Conservation (phyloP, 2,329 filamentous ascomycete species). For the Gremmenia infestans region DNA sequence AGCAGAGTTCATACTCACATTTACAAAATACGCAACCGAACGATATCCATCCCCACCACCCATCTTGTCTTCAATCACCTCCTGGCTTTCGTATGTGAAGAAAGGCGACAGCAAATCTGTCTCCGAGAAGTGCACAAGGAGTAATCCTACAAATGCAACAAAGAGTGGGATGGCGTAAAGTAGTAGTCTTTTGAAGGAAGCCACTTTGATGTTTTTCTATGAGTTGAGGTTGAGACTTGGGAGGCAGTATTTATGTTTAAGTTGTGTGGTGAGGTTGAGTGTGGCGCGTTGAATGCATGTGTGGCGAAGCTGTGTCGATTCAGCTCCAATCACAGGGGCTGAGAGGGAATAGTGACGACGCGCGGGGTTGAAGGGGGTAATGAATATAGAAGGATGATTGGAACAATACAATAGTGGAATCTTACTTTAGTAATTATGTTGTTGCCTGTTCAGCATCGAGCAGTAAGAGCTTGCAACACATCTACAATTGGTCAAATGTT, state of each 20-base stretch:
- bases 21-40: conserved; percentile 68
- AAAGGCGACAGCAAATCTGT: conserved; percentile 3
- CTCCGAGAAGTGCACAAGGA: conserved; percentile 16
- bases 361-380: neutral
- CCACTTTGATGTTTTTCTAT: conserved; percentile 17
- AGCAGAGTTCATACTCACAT: conserved; percentile 44
- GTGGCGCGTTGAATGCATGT: conserved; percentile 7
- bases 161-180: conserved; percentile 18
- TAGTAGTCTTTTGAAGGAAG: conserved; percentile 11
- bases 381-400: neutral
- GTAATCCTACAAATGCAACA: conserved; percentile 13
- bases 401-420: neutral
- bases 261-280: neutral
- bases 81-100: neutral
- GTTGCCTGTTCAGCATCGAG: neutral
- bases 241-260: conserved; percentile 1
- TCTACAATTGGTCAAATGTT: neutral
- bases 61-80: conserved; percentile 18
- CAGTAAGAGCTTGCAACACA: neutral
- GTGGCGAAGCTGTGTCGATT: conserved; percentile 3
- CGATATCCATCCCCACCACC: conserved; percentile 45
- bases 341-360: conserved; percentile 10
- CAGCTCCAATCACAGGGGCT: conserved; percentile 19
- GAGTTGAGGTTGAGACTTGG: neutral
- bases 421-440: neutral